A percentile compares a stretch with the other conserved stretches of the same genome.
Conservation (phyloP, 2,329 filamentous ascomycete genomes). For the Penicillium sp. region DNA sequence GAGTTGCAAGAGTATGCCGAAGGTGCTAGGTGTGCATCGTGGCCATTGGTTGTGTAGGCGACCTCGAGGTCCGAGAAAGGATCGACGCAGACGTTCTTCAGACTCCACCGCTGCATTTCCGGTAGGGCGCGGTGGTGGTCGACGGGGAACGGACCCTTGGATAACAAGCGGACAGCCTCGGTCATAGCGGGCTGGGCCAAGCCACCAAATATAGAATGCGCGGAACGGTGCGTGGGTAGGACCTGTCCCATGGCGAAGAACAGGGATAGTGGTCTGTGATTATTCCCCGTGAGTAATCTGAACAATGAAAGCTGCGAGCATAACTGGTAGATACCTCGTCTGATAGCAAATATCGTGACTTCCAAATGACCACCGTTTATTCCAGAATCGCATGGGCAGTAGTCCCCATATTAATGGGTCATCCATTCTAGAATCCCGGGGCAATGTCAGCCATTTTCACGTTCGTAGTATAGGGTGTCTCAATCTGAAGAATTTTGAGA, state of each 20-base stretch:
- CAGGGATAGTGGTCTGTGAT: constrained; percentile 58
- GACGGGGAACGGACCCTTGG: constrained; percentile 57
- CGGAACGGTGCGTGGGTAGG: constrained; percentile 77
- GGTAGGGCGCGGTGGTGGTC: constrained; percentile 43
- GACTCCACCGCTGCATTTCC: constrained; percentile 38
- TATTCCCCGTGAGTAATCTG: constrained; percentile 1
- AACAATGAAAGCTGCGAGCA: neutral
- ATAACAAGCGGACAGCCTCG: constrained; percentile 80
- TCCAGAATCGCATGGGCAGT: constrained; percentile 69
- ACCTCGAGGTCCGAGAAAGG: constrained; percentile 46
- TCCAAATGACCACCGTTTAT: constrained; percentile 82
- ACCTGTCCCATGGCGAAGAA: constrained; percentile 92
- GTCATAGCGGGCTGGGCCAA: constrained; percentile 85
- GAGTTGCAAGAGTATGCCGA: constrained; percentile 66
- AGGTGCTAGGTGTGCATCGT: constrained; percentile 61
- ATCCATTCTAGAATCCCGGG: constrained; percentile 63
- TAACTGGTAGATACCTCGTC: constrained; percentile 59
- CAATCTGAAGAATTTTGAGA: constrained; percentile 26
- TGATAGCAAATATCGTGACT: constrained; percentile 95
- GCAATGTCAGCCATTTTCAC: constrained; percentile 28
- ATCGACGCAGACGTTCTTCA: constrained; percentile 44
- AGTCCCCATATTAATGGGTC: constrained; percentile 93
- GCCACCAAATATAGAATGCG: constrained; percentile 75
- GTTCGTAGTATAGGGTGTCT: constrained; percentile 17
- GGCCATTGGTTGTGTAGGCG: constrained; percentile 40